Evolutionary conservation across 2,329 filamentous ascomycete genomes (phyloP), one percentile per base, ranked within the genome.

Genomic region (Didymella glomerata): DNA sequence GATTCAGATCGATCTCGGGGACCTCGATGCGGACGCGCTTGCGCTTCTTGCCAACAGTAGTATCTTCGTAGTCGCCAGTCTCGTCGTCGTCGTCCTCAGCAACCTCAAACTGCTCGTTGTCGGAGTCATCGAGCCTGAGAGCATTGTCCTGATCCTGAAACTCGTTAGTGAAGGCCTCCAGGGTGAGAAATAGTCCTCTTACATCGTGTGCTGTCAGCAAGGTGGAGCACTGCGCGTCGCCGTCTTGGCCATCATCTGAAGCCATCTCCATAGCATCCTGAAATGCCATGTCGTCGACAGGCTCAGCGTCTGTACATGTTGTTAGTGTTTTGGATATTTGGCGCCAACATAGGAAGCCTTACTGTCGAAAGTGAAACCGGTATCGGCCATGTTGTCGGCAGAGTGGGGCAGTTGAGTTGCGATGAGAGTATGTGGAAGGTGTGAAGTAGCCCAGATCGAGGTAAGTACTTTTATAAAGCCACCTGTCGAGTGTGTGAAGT

Each of bases 121-220:
- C 47, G 42, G 50, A 66, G 46, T 55, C 61, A 32, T 70, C 63
- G 18, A 72, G 67, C 45, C 55, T 57, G 60, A 66, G 64, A 20
- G 36, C 36, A 11, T 2, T 11, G n/a, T 40, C 36, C 0, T 66
- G 51, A 6, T 51, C 48, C 63, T 68, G 25, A 7, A 13, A 2
- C 2, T 20, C 34, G 48, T 68, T 13, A 68, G 59, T 32, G 36
- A 24, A 27, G 18, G 16, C 38, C 10, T 27, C 3, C 1, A 25
- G 14, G 1, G 2, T 46, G 11, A 11, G 10, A 3, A 16, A 46
- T 2, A 34, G 30, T 51, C 24, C 24, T 14, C 49, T 30, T 44
- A 67, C 67, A 30, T 64, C 40, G 14, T 62, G n/a, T 2, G 14
- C n/a, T 49, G 18, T n/a, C 11, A 25, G 27, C 44, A 11, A 18